Percentiles rank a stretch among this genome's conserved stretches.
Conservation (phyloP, 371 early-diverging fungal genomes). For the Mucor saturninus region DNA sequence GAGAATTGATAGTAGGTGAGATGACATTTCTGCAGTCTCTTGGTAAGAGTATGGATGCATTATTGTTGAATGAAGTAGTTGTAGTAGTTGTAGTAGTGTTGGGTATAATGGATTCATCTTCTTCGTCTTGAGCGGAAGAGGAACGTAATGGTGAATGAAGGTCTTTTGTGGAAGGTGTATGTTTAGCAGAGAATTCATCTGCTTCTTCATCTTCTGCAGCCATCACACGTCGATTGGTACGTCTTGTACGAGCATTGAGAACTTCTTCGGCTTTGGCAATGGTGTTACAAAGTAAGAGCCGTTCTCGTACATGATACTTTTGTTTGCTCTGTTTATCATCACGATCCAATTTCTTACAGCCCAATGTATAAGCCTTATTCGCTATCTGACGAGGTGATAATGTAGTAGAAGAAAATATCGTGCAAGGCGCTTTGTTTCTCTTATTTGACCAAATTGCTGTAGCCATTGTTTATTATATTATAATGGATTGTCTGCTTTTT, state of each 20-base stretch:
- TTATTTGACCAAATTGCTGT: conserved; percentile 25
- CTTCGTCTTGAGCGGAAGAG: conserved; percentile 13
- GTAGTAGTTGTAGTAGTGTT: not conserved
- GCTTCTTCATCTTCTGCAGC: conserved; percentile 51
- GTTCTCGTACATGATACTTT: conserved; percentile 45
- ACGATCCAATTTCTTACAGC: conserved; percentile 50
- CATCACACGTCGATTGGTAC: conserved; percentile 53
- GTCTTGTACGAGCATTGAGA: conserved; percentile 39
- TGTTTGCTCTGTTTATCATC: conserved; percentile 46
- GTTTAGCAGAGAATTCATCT: conserved; percentile 15
- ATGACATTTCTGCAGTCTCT: conserved; percentile 22
- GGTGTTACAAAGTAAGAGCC: conserved; percentile 43
- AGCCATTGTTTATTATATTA: not conserved
- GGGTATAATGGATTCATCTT: conserved; percentile 10
- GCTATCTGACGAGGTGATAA: conserved; percentile 55
- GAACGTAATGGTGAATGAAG: conserved; percentile 23
- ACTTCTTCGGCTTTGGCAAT: conserved; percentile 49
- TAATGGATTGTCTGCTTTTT: not conserved
- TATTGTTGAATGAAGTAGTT: not conserved
- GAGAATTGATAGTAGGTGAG: conserved; percentile 9
- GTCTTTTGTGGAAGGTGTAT: conserved; percentile 1
- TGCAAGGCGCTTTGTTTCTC: conserved; percentile 24
- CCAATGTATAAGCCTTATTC: conserved; percentile 42
- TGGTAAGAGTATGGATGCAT: conserved; percentile 2
- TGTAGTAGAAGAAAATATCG: conserved; percentile 27